These are phyloP conservation scores for Candida pini DNA, from an alignment of 805 yeast species.

Conservation along the genomic window DNA sequence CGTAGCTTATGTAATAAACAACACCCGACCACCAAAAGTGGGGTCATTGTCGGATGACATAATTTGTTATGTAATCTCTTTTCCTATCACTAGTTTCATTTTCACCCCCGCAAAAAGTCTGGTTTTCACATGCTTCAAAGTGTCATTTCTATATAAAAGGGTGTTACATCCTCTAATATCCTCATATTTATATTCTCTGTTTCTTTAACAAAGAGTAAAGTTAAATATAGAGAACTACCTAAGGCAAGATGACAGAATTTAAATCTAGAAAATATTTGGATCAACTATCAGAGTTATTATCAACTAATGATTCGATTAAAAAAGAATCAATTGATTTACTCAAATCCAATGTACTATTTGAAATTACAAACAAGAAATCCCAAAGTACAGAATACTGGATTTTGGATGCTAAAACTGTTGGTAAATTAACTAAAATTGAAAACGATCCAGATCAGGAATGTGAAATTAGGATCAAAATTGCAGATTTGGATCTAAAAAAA, in stretches of 20 bases:
- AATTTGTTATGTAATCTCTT: no score
- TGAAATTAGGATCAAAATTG: conserved; percentile 61
- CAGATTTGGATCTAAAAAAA: conserved; percentile 64
- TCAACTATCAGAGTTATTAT: conserved; percentile 11
- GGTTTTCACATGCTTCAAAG: no score
- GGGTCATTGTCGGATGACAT: no score
- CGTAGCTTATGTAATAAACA: no score
- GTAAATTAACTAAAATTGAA: conserved; percentile 29
- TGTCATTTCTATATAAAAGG: no score
- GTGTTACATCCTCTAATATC: no score
- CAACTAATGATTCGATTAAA: conserved; percentile 13
- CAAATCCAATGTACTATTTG: conserved; percentile 44
- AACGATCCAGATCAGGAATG: conserved; percentile 34
- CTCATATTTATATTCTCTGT: not conserved
- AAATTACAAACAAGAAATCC: conserved; percentile 57
- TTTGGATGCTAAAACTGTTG: conserved; percentile 60
- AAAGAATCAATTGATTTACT: conserved; percentile 25
- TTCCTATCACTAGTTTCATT: no score
- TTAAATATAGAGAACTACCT: not conserved
- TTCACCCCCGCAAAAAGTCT: no score
- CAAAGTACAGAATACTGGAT: conserved; percentile 53
- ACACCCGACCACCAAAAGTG: no score
- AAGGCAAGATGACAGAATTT: conserved; percentile 6
- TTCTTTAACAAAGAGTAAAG: conserved; percentile 15
- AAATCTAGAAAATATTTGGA: conserved; percentile 13